Conservation (phyloP, 2,329 filamentous ascomycete genomes). For the Dactylellina haptotyla region DNA sequence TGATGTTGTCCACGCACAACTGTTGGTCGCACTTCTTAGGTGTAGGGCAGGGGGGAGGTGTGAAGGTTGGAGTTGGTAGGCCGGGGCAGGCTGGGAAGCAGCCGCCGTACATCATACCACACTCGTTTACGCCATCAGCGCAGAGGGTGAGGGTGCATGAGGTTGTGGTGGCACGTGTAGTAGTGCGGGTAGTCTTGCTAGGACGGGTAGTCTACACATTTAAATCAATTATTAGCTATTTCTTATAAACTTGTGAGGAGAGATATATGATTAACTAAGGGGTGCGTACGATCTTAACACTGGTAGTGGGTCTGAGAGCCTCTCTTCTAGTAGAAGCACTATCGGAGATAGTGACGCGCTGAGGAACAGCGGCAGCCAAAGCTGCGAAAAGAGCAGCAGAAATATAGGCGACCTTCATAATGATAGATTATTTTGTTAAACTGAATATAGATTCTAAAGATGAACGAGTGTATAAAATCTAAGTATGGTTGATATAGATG, state of each 20-base stretch:
- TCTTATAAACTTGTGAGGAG: no score
- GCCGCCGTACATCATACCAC: constrained; percentile 42
- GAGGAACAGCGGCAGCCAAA: constrained; percentile 18
- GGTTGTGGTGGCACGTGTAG: not conserved
- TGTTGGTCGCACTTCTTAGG: constrained; percentile 8
- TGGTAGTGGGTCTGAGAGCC: not conserved
- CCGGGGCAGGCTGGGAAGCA: constrained; percentile 43
- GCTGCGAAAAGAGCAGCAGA: constrained; percentile 24
- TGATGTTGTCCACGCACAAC: constrained; percentile 50
- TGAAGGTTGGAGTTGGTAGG: constrained; percentile 24
- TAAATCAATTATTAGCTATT: no score
- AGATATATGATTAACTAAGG: no score
- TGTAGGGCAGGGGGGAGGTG: constrained; percentile 26
- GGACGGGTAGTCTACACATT: no score
- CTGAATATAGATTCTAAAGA: not conserved
- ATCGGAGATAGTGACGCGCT: not conserved
- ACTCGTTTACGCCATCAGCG: constrained; percentile 30
- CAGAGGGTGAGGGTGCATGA: constrained; percentile 21
- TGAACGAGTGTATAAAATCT: not conserved
- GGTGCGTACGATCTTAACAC: constrained; percentile 11
- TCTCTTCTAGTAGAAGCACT: not conserved
- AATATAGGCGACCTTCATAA: constrained; percentile 32
- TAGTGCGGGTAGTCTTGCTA: not conserved
- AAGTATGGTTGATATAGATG: not conserved
- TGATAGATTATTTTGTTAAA: not conserved